Conservation (phyloP, 306 rosid genomes). For the Rosa chinensis region DNA sequence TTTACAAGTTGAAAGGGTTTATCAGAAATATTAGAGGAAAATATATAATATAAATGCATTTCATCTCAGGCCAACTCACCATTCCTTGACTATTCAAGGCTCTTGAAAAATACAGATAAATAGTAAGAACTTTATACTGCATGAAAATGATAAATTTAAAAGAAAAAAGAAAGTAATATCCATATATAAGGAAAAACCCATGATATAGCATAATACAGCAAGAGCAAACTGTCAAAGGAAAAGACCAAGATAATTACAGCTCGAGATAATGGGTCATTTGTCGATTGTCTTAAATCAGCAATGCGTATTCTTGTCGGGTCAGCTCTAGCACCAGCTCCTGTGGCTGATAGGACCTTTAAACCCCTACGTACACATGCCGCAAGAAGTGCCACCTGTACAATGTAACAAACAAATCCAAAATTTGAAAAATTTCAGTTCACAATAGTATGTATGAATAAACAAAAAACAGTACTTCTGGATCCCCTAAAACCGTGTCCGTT, state of each 20-base stretch:
- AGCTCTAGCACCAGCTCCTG: slow-evolving; percentile 97
- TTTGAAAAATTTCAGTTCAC: slow-evolving; percentile 28
- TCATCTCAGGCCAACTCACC: not conserved
- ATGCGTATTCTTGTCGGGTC: slow-evolving; percentile 93
- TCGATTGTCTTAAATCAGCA: slow-evolving; percentile 89
- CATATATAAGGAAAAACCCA: not conserved
- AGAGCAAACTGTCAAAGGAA: not conserved
- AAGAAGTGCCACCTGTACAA: slow-evolving; percentile 93
- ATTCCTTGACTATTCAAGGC: too few relatives aligned
- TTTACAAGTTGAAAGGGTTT: not conserved
- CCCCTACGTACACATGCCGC: slow-evolving; percentile 96
- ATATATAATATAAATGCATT: not conserved
- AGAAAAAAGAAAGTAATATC: not conserved
- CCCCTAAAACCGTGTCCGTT: not conserved
- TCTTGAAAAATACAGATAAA: not conserved
- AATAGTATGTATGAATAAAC: slow-evolving; percentile 13
- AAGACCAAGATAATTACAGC: slow-evolving; percentile 51
- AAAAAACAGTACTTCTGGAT: not conserved
- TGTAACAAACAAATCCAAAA: slow-evolving; percentile 36
- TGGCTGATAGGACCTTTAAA: slow-evolving; percentile 86
- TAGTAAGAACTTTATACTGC: not conserved
- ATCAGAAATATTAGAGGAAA: not conserved
- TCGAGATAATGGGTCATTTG: slow-evolving; percentile 89
- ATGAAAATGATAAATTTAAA: not conserved
- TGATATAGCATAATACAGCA: not conserved